Base-by-base conservation (phyloP, 2,329 filamentous ascomycete species). In the Thelonectria rubi region DNA sequence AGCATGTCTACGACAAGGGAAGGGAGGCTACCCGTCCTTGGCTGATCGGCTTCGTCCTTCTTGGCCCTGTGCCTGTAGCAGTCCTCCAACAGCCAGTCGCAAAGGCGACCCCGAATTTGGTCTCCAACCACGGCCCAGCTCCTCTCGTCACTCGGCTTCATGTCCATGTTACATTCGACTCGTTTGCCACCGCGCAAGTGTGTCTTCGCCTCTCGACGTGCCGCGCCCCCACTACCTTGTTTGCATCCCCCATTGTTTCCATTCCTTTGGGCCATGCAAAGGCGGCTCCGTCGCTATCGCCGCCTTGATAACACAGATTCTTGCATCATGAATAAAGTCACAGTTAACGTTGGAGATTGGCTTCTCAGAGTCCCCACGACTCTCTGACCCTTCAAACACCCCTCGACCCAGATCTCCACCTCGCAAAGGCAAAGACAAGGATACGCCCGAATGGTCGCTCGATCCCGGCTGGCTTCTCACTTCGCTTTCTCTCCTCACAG, bases 261-360 rank as follows among this genome's bases (percentile, higher is more conserved):
- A 9, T 37, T 24, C 6, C 48, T 30, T 46, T 57, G n/a, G 24
- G 30, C 8, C 40, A 39, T 26, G 30, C 40, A 17, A 47, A 52
- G 39, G 20, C 39, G n/a, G 39, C n/a, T 34, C 39, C 51, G 37
- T 53, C 48, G 32, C 42, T 24, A 49, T 53, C 42, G 20, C 12
- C 20, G n/a, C 45, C 55, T 46, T 55, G 21, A 55, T 52, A 52
- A 52, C 39, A 52, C 12, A 55, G 10, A 21, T 37, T 49, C 43
- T 48, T 46, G 17, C 39, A 45, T 39, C 34, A 40, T 48, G 15
- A 39, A 30, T 37, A 42, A 42, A 42, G 47, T 20, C 47, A 34
- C 26, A 49, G n/a, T 49, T 49, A 34, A 49, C 47, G 20, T 47
- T 47, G 20, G 5, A 48, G 17, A 56, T 56, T 49, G 37, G 46